phyloP scores from a whole-genome alignment of 2,329 filamentous ascomycete species.

The Fusarium incarnatum region DNA sequence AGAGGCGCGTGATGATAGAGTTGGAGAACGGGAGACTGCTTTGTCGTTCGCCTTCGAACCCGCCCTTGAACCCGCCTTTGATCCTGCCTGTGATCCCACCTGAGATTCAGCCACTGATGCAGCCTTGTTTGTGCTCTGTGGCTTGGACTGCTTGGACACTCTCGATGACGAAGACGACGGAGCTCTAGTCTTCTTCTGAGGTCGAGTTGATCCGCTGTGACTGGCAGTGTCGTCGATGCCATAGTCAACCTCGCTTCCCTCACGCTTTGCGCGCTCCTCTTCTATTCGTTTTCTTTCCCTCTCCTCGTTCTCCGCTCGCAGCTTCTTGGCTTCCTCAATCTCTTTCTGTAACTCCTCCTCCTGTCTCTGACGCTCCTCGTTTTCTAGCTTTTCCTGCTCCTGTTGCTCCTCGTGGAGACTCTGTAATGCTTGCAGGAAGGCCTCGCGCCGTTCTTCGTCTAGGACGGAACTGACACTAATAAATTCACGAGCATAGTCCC shows the following conservation, averaged over 20 bases:
- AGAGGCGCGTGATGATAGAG: constrained; percentile 61
- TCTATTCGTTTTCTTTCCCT: constrained; percentile 64
- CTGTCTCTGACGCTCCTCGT: constrained; percentile 66
- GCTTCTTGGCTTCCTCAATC: constrained; percentile 66
- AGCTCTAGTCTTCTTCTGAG: constrained; percentile 48
- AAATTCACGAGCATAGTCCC: constrained; percentile 94
- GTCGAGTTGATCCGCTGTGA: constrained; percentile 51
- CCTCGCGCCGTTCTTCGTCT: constrained; percentile 90
- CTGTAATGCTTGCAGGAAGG: constrained; percentile 87
- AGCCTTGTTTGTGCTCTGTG: constrained; percentile 35
- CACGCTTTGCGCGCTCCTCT: constrained; percentile 63
- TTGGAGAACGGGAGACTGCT: constrained; percentile 47
- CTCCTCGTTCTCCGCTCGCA: constrained; percentile 70
- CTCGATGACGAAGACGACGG: constrained; percentile 52
- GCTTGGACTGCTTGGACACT: constrained; percentile 43
- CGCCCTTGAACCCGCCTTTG: not conserved
- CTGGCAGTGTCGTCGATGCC: constrained; percentile 70
- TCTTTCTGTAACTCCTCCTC: constrained; percentile 68
- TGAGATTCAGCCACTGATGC: not conserved
- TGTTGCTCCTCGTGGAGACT: constrained; percentile 86
- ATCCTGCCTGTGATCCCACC: not conserved
- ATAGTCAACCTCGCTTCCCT: constrained; percentile 73
- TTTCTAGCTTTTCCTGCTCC: constrained; percentile 74
- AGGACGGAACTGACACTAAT: constrained; percentile 87
- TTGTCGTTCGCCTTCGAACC: constrained; percentile 45